These are phyloP conservation scores for Pleoardoris graminearum DNA, from an alignment of 2,329 filamentous ascomycete genomes.

Conservation along the genomic window DNA sequence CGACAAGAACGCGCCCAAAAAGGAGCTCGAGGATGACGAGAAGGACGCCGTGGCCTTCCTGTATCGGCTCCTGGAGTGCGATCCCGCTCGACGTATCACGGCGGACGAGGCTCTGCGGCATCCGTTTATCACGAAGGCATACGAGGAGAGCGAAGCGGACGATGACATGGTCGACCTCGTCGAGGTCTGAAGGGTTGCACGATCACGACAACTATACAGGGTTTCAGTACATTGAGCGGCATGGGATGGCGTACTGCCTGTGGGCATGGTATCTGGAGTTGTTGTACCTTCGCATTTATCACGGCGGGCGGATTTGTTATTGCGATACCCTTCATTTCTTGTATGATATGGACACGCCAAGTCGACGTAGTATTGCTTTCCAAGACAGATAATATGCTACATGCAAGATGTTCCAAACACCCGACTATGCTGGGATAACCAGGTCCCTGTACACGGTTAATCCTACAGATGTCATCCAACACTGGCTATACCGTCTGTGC, in stretches of 20 bases:
- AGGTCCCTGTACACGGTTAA: slow-evolving; percentile 3
- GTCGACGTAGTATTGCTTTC: slow-evolving; percentile 4
- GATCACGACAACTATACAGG: slow-evolving; percentile 10
- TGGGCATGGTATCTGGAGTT: slow-evolving; percentile 35
- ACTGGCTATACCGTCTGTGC: slow-evolving; percentile 27
- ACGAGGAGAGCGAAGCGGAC: slow-evolving; percentile 36
- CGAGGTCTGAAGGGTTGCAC: slow-evolving; percentile 22
- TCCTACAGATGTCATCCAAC: not conserved
- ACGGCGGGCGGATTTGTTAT: slow-evolving; percentile 18
- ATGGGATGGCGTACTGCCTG: slow-evolving; percentile 27
- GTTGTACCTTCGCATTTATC: slow-evolving; percentile 20
- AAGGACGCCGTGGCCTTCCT: slow-evolving; percentile 74
- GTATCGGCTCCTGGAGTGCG: slow-evolving; percentile 72
- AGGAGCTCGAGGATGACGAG: slow-evolving; percentile 67
- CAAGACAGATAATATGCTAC: slow-evolving; percentile 9
- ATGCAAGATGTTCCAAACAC: not conserved
- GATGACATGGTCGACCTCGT: slow-evolving; percentile 41
- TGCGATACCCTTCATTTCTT: slow-evolving; percentile 27
- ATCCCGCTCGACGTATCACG: slow-evolving; percentile 73
- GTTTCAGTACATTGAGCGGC: slow-evolving; percentile 22
- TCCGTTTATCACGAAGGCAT: slow-evolving; percentile 61
- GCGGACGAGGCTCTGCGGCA: slow-evolving; percentile 74
- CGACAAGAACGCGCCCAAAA: slow-evolving; percentile 51
- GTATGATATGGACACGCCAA: slow-evolving; percentile 16
- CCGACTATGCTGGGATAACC: not conserved